Percentiles rank a stretch among this genome's conserved stretches.
Conservation (phyloP, 176 grass and related monocot species). For the Oryza glumipatula region DNA sequence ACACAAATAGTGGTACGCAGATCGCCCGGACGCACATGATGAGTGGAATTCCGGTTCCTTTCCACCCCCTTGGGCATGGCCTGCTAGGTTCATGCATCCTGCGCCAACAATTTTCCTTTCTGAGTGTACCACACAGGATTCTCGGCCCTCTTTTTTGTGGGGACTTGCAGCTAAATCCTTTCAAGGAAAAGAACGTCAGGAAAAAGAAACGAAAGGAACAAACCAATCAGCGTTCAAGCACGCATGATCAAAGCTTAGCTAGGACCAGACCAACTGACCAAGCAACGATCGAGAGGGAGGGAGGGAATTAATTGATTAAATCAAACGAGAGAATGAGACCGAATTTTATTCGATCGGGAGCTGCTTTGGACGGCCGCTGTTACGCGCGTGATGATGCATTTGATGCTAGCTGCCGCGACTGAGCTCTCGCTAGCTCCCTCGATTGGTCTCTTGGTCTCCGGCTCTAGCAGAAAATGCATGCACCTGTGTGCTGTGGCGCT, state of each 20-base stretch:
- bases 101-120: slow-evolving; percentile 22
- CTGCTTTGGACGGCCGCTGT: slow-evolving; percentile 20
- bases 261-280: background rate
- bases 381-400: background rate
- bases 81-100: slow-evolving; percentile 9
- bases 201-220: background rate
- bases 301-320: background rate
- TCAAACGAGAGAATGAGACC: background rate
- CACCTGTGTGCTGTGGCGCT: background rate
- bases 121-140: slow-evolving; percentile 9
- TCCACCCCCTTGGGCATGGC: background rate
- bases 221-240: background rate
- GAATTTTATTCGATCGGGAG: background rate
- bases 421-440: background rate
- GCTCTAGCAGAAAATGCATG: slow-evolving; percentile 19
- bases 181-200: background rate
- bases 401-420: background rate
- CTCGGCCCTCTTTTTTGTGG: background rate
- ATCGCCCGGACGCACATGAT: background rate
- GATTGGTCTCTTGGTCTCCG: slow-evolving; percentile 17
- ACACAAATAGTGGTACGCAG: background rate
- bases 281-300: background rate
- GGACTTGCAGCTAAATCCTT: slow-evolving; percentile 13
- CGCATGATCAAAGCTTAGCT: background rate
- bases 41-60: background rate